Evolutionary conservation across 1,284 basidiomycete species (phyloP).

Genomic region (Mycosarcoma mackinlayi): DNA sequence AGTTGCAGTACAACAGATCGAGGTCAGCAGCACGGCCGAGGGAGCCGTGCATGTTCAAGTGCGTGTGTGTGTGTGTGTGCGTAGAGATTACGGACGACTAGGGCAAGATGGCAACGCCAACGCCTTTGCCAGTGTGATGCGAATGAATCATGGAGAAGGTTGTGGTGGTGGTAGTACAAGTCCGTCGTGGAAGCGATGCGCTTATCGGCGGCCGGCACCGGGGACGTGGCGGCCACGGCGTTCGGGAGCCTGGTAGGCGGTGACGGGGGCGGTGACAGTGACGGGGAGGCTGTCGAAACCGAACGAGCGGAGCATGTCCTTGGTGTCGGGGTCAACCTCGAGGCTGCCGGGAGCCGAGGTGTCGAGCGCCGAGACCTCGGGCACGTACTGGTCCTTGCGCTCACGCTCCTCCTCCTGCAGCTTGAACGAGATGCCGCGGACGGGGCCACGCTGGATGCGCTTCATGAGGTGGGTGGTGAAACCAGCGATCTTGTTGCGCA

Average conservation of each 20-base stretch:
- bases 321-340: slow-evolving; percentile 69
- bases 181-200: slow-evolving; percentile 28
- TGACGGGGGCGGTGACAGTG: slow-evolving; percentile 65
- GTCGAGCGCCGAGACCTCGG: slow-evolving; percentile 68
- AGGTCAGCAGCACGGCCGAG: background rate
- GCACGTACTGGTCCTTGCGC: slow-evolving; percentile 77
- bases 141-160: slow-evolving; percentile 11
- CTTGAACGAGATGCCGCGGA: slow-evolving; percentile 99
- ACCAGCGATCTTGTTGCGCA: slow-evolving; percentile 99
- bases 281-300: slow-evolving; percentile 68
- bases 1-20: slow-evolving; percentile 37
- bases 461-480: slow-evolving; percentile 99
- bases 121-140: slow-evolving; percentile 7
- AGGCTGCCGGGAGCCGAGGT: slow-evolving; percentile 61
- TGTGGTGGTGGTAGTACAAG: slow-evolving; percentile 39
- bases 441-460: slow-evolving; percentile 98
- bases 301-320: slow-evolving; percentile 66
- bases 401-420: slow-evolving; percentile 99
- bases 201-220: slow-evolving; percentile 67
- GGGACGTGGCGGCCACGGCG: slow-evolving; percentile 66
- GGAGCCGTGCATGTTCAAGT: slow-evolving; percentile 1
- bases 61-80: slow-evolving; percentile 20
- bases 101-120: background rate
- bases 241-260: slow-evolving; percentile 63
- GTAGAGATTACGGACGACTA: slow-evolving; percentile 9